Evolutionary conservation across 2,329 filamentous ascomycete genomes (phyloP).

Genomic region (Clarireedia paspali): DNA sequence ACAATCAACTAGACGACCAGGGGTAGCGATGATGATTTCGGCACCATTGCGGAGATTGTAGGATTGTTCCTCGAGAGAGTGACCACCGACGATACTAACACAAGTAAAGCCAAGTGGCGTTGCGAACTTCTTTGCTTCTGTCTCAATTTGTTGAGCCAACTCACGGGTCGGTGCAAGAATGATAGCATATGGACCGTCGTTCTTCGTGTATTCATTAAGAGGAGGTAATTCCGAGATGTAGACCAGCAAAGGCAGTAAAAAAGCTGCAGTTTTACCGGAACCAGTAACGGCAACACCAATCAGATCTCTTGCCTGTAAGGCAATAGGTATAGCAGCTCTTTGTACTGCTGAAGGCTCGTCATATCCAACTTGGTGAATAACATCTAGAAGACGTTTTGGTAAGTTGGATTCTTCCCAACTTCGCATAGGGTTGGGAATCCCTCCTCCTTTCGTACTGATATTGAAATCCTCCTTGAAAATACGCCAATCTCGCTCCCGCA

Average conservation of each 20-base stretch:
- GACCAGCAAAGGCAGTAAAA: conserved; percentile 82
- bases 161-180: conserved; percentile 95
- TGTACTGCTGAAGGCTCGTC: conserved; percentile 88
- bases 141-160: conserved; percentile 93
- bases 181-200: conserved; percentile 94
- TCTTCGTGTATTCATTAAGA: conserved; percentile 77
- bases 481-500: conserved; percentile 97
- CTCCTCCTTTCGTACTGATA: conserved; percentile 86
- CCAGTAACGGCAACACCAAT: conserved; percentile 97
- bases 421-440: conserved; percentile 92
- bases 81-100: conserved; percentile 96
- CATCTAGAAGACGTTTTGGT: conserved; percentile 68
- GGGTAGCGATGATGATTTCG: conserved; percentile 97
- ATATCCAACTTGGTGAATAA: conserved; percentile 81
- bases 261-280: conserved; percentile 96
- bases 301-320: conserved; percentile 84
- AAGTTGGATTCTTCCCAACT: conserved; percentile 82
- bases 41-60: conserved; percentile 86
- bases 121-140: conserved; percentile 89
- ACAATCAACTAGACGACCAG: conserved; percentile 92
- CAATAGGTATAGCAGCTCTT: conserved; percentile 90
- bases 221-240: conserved; percentile 90
- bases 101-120: conserved; percentile 85
- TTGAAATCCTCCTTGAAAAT: conserved; percentile 99
- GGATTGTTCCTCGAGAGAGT: conserved; percentile 88